Percentiles rank a stretch among this genome's conserved stretches.
phyloP scores from a whole-genome alignment of 371 early-diverging fungal genomes.

The Zopfochytrium polystomum region DNA sequence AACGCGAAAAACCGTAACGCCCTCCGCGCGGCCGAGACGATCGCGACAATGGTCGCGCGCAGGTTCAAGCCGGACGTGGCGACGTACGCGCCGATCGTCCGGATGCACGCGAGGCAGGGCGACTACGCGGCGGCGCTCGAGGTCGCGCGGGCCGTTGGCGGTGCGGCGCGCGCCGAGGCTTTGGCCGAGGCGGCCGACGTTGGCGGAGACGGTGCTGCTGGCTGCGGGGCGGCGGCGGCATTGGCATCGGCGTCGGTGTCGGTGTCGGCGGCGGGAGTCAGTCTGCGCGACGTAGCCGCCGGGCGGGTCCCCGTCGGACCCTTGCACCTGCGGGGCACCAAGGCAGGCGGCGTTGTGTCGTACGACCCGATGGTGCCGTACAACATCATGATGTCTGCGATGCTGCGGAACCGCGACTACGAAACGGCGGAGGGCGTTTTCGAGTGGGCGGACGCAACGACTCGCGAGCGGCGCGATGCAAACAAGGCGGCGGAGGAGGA shows the following conservation, averaged over 20 bases:
- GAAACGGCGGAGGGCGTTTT: neutral
- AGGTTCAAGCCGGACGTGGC: neutral
- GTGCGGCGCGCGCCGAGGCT: neutral
- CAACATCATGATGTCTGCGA: conserved; percentile 2
- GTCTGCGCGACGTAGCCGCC: neutral
- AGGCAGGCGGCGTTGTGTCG: neutral
- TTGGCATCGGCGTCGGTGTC: neutral
- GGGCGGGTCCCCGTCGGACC: too few relatives aligned
- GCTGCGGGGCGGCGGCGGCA: neutral
- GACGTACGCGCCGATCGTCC: neutral
- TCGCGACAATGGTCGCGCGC: neutral
- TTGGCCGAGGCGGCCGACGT: neutral
- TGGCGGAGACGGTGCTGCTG: neutral
- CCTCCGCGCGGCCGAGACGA: neutral
- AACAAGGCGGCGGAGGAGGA: neutral
- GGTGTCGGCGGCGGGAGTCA: neutral
- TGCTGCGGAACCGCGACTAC: neutral
- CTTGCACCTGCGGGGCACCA: neutral
- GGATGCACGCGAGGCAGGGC: neutral
- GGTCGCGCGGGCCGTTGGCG: neutral
- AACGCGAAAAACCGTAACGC: neutral
- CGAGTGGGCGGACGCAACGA: neutral
- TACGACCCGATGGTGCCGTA: conserved; percentile 9
- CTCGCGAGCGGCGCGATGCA: too few relatives aligned
- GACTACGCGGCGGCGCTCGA: neutral